Evolutionary conservation across 179 eudicot genomes (phyloP).

Genomic region (Beta lomatogona): DNA sequence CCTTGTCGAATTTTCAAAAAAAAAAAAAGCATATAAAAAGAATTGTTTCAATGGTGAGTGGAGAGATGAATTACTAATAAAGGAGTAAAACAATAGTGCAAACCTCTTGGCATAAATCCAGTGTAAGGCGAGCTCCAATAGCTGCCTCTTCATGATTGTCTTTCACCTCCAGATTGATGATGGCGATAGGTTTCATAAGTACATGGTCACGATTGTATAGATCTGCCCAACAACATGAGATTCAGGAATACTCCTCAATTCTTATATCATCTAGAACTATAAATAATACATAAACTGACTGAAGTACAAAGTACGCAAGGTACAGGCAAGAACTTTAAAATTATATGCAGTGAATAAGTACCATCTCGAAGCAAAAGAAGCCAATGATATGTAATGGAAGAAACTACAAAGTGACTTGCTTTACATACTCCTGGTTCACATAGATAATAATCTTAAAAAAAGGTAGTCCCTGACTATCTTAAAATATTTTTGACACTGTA

Average conservation of each 20-base stretch:
- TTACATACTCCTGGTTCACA: not conserved
- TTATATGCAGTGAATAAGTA: not conserved
- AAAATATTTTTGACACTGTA: not conserved
- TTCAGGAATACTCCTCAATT: not conserved
- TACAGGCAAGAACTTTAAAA: not conserved
- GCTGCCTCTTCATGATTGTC: constrained; percentile 99
- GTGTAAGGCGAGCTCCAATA: constrained; percentile 79
- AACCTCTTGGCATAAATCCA: constrained; percentile 87
- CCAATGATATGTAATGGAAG: not conserved
- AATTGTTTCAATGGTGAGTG: not conserved
- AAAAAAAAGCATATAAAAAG: not conserved
- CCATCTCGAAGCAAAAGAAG: not conserved
- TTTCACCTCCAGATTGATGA: constrained; percentile 89
- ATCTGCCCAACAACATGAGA: constrained; percentile 48
- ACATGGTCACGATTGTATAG: constrained; percentile 73
- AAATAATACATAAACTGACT: not conserved
- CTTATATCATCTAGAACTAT: not conserved
- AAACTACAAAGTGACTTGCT: not conserved
- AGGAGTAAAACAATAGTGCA: not conserved
- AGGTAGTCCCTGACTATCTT: not conserved
- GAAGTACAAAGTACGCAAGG: not conserved
- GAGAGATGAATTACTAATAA: not conserved
- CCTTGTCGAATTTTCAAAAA: too few species aligned
- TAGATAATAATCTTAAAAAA: not conserved
- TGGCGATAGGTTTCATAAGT: constrained; percentile 76